A percentile compares a stretch with the other conserved stretches of the same genome.
phyloP scores from a whole-genome alignment of 805 yeast species.

The Schwanniomyces pseudopolymorphus region DNA sequence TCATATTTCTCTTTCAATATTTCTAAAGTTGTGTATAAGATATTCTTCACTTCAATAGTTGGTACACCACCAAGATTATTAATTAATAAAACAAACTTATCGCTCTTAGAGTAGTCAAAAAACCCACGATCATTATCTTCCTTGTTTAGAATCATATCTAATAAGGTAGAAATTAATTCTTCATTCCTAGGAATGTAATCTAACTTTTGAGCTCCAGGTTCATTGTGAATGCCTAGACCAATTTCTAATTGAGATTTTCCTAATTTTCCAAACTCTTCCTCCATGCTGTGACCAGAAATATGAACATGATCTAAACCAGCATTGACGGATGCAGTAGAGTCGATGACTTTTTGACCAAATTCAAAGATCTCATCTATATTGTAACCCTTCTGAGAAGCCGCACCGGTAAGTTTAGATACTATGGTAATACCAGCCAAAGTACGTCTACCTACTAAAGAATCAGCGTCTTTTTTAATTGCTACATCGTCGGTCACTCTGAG shows the following conservation, averaged over 20 bases:
- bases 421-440: slow-evolving; percentile 33
- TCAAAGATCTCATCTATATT: slow-evolving; percentile 23
- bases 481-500: slow-evolving; percentile 37
- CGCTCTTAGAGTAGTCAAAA: slow-evolving; percentile 24
- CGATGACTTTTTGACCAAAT: slow-evolving; percentile 25
- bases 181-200: slow-evolving; percentile 30
- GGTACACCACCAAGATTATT: slow-evolving; percentile 41
- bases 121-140: slow-evolving; percentile 27
- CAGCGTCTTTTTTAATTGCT: slow-evolving; percentile 27
- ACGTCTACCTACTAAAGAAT: slow-evolving; percentile 36
- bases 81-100: slow-evolving; percentile 27
- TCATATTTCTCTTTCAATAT: slow-evolving; percentile 23
- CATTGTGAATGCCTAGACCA: slow-evolving; percentile 41
- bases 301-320: slow-evolving; percentile 40
- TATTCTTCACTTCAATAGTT: slow-evolving; percentile 28
- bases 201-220: slow-evolving; percentile 34
- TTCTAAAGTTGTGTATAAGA: slow-evolving; percentile 20
- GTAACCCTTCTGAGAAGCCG: slow-evolving; percentile 23
- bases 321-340: slow-evolving; percentile 29
- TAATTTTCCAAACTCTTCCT: slow-evolving; percentile 22
- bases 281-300: slow-evolving; percentile 30
- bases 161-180: slow-evolving; percentile 23
- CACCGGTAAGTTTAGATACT: slow-evolving; percentile 31
- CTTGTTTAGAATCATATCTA: slow-evolving; percentile 24
- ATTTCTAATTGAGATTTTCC: slow-evolving; percentile 28